A percentile compares a stretch with the other conserved stretches of the same genome.
Evolutionary conservation across 1,139 yeast genomes (phyloP).

Genomic region (Candida tropicalis): DNA sequence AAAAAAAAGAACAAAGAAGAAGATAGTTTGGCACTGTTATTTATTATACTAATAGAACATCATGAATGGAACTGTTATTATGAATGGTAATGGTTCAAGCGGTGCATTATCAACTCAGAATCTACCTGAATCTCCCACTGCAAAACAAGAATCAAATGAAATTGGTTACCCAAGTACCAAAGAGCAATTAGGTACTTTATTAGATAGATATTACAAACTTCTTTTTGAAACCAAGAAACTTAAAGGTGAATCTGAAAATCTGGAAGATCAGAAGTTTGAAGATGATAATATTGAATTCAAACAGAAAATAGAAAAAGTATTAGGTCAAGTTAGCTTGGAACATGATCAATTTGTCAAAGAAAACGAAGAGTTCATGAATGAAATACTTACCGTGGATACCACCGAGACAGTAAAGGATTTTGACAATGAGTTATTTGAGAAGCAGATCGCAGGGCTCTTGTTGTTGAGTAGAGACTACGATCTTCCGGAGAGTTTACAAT

Average conservation of each 20-base stretch:
- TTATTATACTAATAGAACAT: background rate
- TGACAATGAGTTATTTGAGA: slow-evolving; percentile 57
- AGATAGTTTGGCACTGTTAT: slow-evolving; percentile 1
- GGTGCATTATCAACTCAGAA: slow-evolving; percentile 1
- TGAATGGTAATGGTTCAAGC: slow-evolving; percentile 12
- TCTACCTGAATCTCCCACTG: slow-evolving; percentile 3
- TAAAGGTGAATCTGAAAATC: slow-evolving; percentile 17
- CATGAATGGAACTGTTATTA: slow-evolving; percentile 18
- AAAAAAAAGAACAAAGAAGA: too few relatives aligned
- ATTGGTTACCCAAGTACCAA: slow-evolving; percentile 28
- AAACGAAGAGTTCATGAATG: slow-evolving; percentile 26
- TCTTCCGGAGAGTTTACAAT: slow-evolving; percentile 56
- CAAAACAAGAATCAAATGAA: slow-evolving; percentile 9
- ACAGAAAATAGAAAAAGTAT: slow-evolving; percentile 32
- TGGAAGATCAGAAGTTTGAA: slow-evolving; percentile 15
- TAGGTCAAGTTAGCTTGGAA: slow-evolving; percentile 31
- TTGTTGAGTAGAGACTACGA: slow-evolving; percentile 77
- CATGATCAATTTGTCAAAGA: slow-evolving; percentile 30
- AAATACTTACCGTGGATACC: slow-evolving; percentile 16
- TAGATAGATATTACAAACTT: slow-evolving; percentile 33
- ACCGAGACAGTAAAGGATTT: slow-evolving; percentile 19
- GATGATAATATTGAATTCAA: slow-evolving; percentile 28
- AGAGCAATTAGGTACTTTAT: slow-evolving; percentile 33
- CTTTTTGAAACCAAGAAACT: slow-evolving; percentile 13
- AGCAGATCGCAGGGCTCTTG: slow-evolving; percentile 77